Base-by-base conservation (phyloP, 2,329 filamentous ascomycete species). In the Microsporum canis region DNA sequence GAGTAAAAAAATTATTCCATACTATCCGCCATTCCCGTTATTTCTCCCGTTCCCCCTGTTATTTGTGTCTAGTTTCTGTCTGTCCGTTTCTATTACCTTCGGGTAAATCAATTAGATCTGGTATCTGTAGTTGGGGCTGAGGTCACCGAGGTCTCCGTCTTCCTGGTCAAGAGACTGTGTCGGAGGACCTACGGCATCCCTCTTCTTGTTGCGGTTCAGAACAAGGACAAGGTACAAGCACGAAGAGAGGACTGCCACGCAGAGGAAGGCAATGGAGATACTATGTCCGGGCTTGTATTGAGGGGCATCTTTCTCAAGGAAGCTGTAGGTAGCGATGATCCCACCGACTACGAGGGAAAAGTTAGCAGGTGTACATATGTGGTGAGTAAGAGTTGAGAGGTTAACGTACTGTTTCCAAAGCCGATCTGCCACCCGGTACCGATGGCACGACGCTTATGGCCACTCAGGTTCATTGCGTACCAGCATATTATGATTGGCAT, bases 401-500 rank as follows among this genome's bases (percentile, higher is more conserved):
- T 34, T n/a, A 57, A 68, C 71, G 63, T 66, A 73, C 71, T 74
- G 68, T 91, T 91, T 8, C 88, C 88, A 65, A 91, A 89, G 0
- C 86, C 86, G 49, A 91, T 79, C 71, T 91, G 88, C 86, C 86
- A 91, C 0, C 86, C 88, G 6, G 83, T 83, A 10, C 88, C 88
- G 14, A 91, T 82, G 6, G 84, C 80, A 49, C 88, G 80, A 2
- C 87, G 81, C 61, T 85, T 85, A 70, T 91, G 88, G 0, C 87
- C 88, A 1, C 84, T 84, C 0, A 90, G 76, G 67, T 91, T 91
- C 83, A 90, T 89, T 67, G 86, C 87, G 72, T 87, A 91, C 88
- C 88, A 91, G 71, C 87, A 91, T 5, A 91, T 82, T 49, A 91
- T 84, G 34, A 96, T 85, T 0, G 92, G 91, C 87, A 96, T 91